Evolutionary conservation across 2,329 filamentous ascomycete species (phyloP).

Genomic region (Pseudogymnoascus destructans): DNA sequence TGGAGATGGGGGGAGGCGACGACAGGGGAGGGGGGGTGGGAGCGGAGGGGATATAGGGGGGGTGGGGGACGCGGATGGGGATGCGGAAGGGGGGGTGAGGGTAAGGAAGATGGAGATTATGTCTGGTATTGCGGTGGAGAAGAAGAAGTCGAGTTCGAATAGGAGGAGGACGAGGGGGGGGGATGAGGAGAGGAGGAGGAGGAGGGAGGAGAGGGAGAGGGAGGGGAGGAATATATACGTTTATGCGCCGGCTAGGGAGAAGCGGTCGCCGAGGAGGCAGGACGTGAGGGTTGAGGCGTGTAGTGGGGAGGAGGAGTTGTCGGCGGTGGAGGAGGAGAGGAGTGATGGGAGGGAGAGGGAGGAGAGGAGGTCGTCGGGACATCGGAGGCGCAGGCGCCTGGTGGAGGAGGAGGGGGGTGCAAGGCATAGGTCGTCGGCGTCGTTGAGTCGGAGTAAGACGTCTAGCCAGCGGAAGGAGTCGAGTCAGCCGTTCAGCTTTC

Average conservation of each 20-base stretch:
- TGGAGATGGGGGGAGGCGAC: background rate
- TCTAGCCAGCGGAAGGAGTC: background rate
- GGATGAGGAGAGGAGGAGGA: background rate
- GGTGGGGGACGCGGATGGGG: background rate
- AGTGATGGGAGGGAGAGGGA: background rate
- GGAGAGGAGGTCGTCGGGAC: background rate
- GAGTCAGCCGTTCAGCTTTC: background rate
- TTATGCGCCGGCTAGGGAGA: background rate
- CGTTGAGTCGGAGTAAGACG: background rate
- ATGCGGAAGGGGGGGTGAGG: background rate
- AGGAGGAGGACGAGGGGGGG: background rate
- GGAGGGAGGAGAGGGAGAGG: background rate
- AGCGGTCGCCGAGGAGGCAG: background rate
- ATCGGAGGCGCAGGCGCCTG: background rate
- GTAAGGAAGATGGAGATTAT: background rate
- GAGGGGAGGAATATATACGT: background rate
- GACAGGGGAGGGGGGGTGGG: background rate
- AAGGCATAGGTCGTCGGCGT: background rate
- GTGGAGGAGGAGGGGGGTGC: background rate
- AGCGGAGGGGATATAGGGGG: background rate
- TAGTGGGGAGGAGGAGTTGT: background rate
- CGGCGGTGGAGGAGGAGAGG: background rate
- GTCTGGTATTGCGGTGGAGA: background rate
- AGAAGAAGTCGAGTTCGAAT: background rate
- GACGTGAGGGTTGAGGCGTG: background rate